Evolutionary conservation across 176 grass and related monocot genomes (phyloP).

Genomic region (Echinochloa phyllopogon): DNA sequence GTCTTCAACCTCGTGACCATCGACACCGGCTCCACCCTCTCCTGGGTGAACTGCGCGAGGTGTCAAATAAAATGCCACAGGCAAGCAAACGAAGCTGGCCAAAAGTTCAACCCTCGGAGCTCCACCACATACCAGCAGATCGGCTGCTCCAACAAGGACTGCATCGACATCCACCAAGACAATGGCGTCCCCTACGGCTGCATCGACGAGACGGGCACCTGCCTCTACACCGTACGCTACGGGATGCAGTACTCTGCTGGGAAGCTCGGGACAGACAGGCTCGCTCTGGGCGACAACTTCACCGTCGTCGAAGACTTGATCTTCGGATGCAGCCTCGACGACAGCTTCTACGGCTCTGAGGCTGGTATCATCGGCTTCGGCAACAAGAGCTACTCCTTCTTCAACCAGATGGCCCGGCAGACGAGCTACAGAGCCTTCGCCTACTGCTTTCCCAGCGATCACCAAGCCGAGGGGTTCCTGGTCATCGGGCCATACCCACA

Average conservation of each 20-base stretch:
- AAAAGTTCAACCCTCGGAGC: background rate
- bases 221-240: constrained; percentile 42
- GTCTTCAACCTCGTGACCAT: constrained; percentile 51
- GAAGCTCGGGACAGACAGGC: constrained; percentile 26
- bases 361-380: constrained; percentile 39
- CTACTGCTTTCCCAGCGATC: constrained; percentile 43
- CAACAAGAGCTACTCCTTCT: constrained; percentile 30
- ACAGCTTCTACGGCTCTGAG: background rate
- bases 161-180: background rate
- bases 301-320: constrained; percentile 13
- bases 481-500: constrained; percentile 7
- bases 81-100: background rate
- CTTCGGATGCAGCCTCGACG: constrained; percentile 43
- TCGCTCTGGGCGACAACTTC: constrained; percentile 1
- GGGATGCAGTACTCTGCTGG: constrained; percentile 33
- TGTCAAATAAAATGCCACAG: background rate
- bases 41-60: constrained; percentile 18
- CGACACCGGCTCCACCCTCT: constrained; percentile 49
- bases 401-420: constrained; percentile 25
- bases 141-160: constrained; percentile 20
- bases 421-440: constrained; percentile 37
- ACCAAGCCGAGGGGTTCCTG: constrained; percentile 13
- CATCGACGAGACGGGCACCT: constrained; percentile 25
- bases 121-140: constrained; percentile 26
- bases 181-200: constrained; percentile 30